These are phyloP conservation scores for Saccharomyces hybrid DNA, from an alignment of 1,139 yeast genomes.

Conservation along the genomic window DNA sequence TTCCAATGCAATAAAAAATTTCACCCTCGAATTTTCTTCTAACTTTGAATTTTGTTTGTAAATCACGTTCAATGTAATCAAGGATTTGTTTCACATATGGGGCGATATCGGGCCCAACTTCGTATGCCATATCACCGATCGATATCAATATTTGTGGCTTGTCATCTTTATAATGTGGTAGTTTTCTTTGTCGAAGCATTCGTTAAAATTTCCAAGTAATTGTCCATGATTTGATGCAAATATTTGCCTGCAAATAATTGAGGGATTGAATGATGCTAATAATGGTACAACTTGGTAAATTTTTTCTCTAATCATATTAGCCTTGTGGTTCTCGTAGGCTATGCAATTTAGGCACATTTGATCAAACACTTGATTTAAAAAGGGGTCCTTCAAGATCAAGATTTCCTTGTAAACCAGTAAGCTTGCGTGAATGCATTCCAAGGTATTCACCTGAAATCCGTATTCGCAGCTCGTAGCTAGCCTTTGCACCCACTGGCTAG, in stretches of 20 bases:
- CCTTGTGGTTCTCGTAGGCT: constrained; percentile 69
- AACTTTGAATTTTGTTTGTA: constrained; percentile 58
- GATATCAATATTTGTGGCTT: constrained; percentile 71
- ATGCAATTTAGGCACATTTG: constrained; percentile 77
- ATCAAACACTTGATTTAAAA: constrained; percentile 64
- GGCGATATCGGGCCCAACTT: constrained; percentile 80
- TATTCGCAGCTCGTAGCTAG: constrained; percentile 56
- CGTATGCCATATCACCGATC: constrained; percentile 76
- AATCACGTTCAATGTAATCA: constrained; percentile 75
- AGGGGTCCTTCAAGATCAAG: constrained; percentile 54
- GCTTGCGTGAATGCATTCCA: constrained; percentile 80
- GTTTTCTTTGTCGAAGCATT: constrained; percentile 19
- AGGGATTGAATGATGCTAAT: constrained; percentile 73
- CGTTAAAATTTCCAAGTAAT: constrained; percentile 63
- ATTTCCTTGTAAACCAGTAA: constrained; percentile 76
- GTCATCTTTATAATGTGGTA: constrained; percentile 35
- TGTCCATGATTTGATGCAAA: constrained; percentile 70
- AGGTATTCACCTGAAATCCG: constrained; percentile 42
- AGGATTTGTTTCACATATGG: constrained; percentile 83
- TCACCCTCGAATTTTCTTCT: constrained; percentile 79
- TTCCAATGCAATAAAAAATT: constrained; percentile 81
- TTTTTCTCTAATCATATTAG: constrained; percentile 70
- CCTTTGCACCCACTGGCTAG: constrained; percentile 66
- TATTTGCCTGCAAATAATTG: constrained; percentile 71
- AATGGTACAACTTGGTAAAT: constrained; percentile 76